Conservation (phyloP, 768 basidiomycete species). For the Psilocybe sp. region DNA sequence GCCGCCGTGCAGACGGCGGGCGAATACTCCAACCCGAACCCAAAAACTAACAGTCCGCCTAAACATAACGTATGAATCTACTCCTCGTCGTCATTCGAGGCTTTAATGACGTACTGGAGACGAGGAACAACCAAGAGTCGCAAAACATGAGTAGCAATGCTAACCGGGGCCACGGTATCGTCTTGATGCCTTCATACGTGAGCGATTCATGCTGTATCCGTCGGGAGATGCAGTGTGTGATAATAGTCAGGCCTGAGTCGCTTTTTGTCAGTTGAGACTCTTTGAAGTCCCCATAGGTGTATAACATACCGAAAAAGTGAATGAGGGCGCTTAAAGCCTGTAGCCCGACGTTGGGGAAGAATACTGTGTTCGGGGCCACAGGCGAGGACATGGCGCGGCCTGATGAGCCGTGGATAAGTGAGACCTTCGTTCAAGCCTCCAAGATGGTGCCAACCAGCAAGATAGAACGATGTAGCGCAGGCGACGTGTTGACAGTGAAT, state of each 20-base stretch:
- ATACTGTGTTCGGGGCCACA: slow-evolving; percentile 10
- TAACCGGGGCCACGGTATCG: slow-evolving; percentile 37
- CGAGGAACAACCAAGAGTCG: slow-evolving; percentile 42
- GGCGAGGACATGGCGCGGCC: background rate
- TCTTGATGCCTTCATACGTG: slow-evolving; percentile 21
- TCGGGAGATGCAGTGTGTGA: slow-evolving; percentile 38
- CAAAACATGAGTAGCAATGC: slow-evolving; percentile 38
- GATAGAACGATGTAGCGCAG: too few relatives aligned
- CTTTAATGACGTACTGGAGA: slow-evolving; percentile 28
- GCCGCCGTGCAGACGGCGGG: slow-evolving; percentile 35
- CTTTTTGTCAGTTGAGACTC: background rate
- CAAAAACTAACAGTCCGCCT: slow-evolving; percentile 44
- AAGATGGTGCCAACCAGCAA: too few relatives aligned
- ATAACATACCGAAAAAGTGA: slow-evolving; percentile 23
- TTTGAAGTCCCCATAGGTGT: background rate
- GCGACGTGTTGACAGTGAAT: too few relatives aligned
- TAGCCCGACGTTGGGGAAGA: slow-evolving; percentile 24
- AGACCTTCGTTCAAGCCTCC: too few relatives aligned
- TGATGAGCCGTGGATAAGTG: too few relatives aligned
- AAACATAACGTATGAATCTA: background rate
- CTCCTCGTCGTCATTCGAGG: too few relatives aligned
- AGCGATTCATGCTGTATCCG: slow-evolving; percentile 30
- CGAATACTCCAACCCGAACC: slow-evolving; percentile 39
- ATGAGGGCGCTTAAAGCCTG: slow-evolving; percentile 25
- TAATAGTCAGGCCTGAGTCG: slow-evolving; percentile 11